These are phyloP conservation scores for Flammula alnicola DNA, from an alignment of 1,284 basidiomycete genomes.

Conservation along the genomic window DNA sequence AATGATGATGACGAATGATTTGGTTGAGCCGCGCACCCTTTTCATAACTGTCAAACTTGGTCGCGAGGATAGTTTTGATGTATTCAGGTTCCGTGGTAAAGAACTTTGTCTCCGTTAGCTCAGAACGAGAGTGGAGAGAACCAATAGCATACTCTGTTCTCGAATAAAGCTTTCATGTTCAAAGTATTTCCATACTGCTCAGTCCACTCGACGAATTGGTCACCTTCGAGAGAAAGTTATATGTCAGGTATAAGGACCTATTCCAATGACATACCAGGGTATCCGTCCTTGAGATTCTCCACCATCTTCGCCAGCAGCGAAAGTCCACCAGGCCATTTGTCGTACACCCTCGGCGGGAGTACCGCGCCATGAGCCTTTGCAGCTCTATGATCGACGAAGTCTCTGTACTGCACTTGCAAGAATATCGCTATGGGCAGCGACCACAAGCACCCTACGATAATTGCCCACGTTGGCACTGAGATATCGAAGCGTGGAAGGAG, in stretches of 20 bases:
- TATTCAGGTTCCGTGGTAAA: slow-evolving; percentile 47
- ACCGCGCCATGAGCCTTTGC: slow-evolving; percentile 36
- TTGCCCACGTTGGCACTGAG: slow-evolving; percentile 22
- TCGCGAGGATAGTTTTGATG: slow-evolving; percentile 46
- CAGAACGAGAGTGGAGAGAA: background rate
- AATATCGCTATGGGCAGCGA: slow-evolving; percentile 28
- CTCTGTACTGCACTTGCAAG: slow-evolving; percentile 26
- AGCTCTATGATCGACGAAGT: slow-evolving; percentile 23
- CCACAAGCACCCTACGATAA: slow-evolving; percentile 25
- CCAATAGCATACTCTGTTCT: slow-evolving; percentile 32
- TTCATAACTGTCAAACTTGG: slow-evolving; percentile 46
- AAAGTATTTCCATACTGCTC: slow-evolving; percentile 33
- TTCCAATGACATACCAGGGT: slow-evolving; percentile 27
- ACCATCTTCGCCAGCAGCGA: slow-evolving; percentile 26
- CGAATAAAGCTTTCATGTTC: slow-evolving; percentile 32
- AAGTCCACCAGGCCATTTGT: slow-evolving; percentile 32
- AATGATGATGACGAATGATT: background rate
- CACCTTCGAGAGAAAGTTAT: slow-evolving; percentile 23
- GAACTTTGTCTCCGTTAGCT: slow-evolving; percentile 30
- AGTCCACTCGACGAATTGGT: slow-evolving; percentile 30
- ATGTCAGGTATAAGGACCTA: background rate
- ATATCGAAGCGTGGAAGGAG: slow-evolving; percentile 10
- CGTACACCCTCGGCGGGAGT: slow-evolving; percentile 33
- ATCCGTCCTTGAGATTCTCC: slow-evolving; percentile 34
- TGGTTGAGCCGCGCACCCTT: slow-evolving; percentile 32